Percentiles rank a stretch among this genome's conserved stretches.
Conservation (phyloP, 2,329 filamentous ascomycete species). For the Epichloe coenophiala region DNA sequence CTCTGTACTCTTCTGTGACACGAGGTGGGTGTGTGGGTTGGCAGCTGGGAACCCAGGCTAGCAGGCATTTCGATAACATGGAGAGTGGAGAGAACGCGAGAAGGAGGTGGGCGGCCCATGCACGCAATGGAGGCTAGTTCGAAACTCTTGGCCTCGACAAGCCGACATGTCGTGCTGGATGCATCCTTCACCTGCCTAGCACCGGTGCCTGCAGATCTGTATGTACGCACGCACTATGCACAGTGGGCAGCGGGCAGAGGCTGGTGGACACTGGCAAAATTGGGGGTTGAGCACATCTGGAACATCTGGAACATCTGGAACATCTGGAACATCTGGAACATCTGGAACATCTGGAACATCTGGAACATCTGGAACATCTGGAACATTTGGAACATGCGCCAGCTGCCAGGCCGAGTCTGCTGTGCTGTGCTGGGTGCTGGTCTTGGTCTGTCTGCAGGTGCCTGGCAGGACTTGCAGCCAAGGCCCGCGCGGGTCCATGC, state of each 20-base stretch:
- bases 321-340: too few relatives aligned
- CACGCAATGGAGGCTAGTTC: background rate
- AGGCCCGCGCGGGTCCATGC: background rate
- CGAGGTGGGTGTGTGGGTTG: background rate
- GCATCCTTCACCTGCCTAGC: background rate
- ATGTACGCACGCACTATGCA: background rate
- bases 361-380: background rate
- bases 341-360: background rate
- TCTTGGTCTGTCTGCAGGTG: too few relatives aligned
- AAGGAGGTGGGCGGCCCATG: background rate
- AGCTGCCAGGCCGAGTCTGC: background rate
- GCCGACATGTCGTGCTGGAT: background rate
- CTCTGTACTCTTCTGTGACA: background rate
- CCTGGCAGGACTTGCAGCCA: background rate
- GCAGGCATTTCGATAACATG: background rate
- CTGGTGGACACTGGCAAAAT: background rate
- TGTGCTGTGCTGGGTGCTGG: too few relatives aligned
- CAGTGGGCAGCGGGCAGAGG: background rate
- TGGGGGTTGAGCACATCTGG: background rate
- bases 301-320: background rate
- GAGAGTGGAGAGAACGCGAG: background rate
- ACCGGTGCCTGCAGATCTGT: background rate
- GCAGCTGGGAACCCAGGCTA: background rate
- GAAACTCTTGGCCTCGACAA: background rate
- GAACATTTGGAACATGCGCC: background rate